Conservation (phyloP, 495 filamentous ascomycete genomes). For the Xanthoparmelia taractica region DNA sequence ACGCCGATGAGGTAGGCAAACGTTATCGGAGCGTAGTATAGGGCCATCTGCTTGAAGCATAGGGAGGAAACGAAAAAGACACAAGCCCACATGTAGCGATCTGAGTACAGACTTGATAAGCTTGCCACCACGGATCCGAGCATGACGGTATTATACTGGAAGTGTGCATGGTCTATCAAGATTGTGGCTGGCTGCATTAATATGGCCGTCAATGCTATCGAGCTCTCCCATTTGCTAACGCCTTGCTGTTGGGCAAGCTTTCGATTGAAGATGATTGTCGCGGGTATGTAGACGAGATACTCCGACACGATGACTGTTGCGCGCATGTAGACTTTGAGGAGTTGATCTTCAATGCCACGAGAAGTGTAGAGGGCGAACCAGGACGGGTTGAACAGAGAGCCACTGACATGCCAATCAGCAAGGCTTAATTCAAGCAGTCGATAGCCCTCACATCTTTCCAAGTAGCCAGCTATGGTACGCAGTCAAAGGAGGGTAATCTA, state of each 20-base stretch:
- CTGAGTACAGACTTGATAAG: slow-evolving; percentile 79
- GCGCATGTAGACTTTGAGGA: slow-evolving; percentile 90
- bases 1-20: slow-evolving; percentile 86
- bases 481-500: slow-evolving; percentile 97
- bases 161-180: slow-evolving; percentile 94
- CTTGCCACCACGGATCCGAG: slow-evolving; percentile 78
- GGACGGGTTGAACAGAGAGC: slow-evolving; percentile 64
- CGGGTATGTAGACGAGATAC: slow-evolving; percentile 81
- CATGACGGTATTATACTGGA: slow-evolving; percentile 99
- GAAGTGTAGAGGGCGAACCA: slow-evolving; percentile 87
- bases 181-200: slow-evolving; percentile 89
- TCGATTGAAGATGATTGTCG: slow-evolving; percentile 73
- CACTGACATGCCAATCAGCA: slow-evolving; percentile 38
- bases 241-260: slow-evolving; percentile 63
- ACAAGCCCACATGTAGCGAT: slow-evolving; percentile 75
- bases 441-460: slow-evolving; percentile 60
- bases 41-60: slow-evolving; percentile 97
- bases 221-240: slow-evolving; percentile 67
- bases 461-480: slow-evolving; percentile 95
- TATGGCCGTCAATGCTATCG: slow-evolving; percentile 79
- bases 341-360: slow-evolving; percentile 67
- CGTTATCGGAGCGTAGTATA: slow-evolving; percentile 89
- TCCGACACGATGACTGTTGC: slow-evolving; percentile 83
- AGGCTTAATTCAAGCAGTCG: not conserved
- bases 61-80: slow-evolving; percentile 91